Percentiles rank a stretch among this genome's conserved stretches.
phyloP scores from a whole-genome alignment of 2,329 filamentous ascomycete genomes.

The Apiospora phragmitis region DNA sequence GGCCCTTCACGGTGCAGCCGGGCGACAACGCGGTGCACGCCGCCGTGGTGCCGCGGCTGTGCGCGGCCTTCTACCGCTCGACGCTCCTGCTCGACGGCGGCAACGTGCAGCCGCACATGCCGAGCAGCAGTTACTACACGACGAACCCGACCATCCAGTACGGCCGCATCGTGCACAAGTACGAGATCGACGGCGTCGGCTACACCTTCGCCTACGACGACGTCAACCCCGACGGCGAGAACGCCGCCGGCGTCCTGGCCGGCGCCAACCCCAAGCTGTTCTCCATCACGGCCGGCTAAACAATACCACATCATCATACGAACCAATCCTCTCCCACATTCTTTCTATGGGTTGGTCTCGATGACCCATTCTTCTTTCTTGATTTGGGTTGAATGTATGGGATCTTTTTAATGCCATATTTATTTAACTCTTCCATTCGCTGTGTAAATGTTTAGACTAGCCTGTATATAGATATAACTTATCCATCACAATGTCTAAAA shows the following conservation, averaged over 20 bases:
- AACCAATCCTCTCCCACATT: neutral
- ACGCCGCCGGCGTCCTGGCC: constrained; percentile 54
- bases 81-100: constrained; percentile 48
- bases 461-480: neutral
- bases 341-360: neutral
- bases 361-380: neutral
- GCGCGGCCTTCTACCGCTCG: constrained; percentile 50
- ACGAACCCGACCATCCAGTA: constrained; percentile 54
- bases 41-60: constrained; percentile 48
- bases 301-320: neutral
- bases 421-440: neutral
- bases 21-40: constrained; percentile 42
- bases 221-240: constrained; percentile 57
- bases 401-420: neutral
- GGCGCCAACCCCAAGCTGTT: constrained; percentile 46
- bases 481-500: too few species aligned
- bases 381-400: neutral
- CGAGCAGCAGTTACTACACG: constrained; percentile 43
- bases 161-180: constrained; percentile 58
- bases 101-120: constrained; percentile 43
- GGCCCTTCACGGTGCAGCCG: constrained; percentile 41
- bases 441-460: neutral
- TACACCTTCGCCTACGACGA: constrained; percentile 72
- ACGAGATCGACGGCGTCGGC: constrained; percentile 59
- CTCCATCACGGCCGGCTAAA: constrained; percentile 45